Evolutionary conservation across 208 protist species (phyloP), one percentile per base, ranked within the genome.

Genomic region (Leishmania aethiopica): DNA sequence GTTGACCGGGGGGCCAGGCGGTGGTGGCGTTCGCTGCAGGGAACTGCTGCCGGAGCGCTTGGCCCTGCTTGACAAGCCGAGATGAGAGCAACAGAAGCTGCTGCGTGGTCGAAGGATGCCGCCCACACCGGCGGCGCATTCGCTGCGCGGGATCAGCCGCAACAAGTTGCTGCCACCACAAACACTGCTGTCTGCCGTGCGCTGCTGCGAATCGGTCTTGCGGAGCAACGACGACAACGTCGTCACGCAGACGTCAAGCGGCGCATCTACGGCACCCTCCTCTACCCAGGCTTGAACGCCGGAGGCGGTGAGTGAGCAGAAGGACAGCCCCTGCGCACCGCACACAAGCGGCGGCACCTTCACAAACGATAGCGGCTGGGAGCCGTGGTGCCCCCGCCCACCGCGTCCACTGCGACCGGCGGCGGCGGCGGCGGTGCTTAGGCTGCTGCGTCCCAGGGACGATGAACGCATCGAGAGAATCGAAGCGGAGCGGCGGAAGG

Each of bases 141-240:
- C 49, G 62, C 59, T 4, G 55, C 70, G 2, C 73, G 66, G 47
- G 28, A 81, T 64, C 75, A 6, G 32, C 37, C 28, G 40, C 75
- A 28, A 40, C 35, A 67, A 17, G 15, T 53, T 47, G 37, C 75
- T 67, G 55, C 59, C 19, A 11, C 49, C 37, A 49, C 55, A 15
- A 51, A 78, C 57, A 40, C 81, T 85, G 75, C n/a, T 73, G 37
- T 85, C 81, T 28, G n/a, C n/a, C 7, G 81, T 66, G 60, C 35
- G 71, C 45, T n/a, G 40, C 19, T n/a, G 77, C 69, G 60, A 72
- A 17, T 80, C 81, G 19, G 76, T 60, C 22, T 73, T 84, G 13
- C 45, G 49, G 45, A 60, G 55, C 49, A 47, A 13, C 11, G 45
- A 60, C 6, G 75, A 75, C 28, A 51, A 1, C 45, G 42, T 32